A percentile compares a stretch with the other conserved stretches of the same genome.
Evolutionary conservation across 1,284 basidiomycete species (phyloP).

Genomic region (Golubevia pallescens): DNA sequence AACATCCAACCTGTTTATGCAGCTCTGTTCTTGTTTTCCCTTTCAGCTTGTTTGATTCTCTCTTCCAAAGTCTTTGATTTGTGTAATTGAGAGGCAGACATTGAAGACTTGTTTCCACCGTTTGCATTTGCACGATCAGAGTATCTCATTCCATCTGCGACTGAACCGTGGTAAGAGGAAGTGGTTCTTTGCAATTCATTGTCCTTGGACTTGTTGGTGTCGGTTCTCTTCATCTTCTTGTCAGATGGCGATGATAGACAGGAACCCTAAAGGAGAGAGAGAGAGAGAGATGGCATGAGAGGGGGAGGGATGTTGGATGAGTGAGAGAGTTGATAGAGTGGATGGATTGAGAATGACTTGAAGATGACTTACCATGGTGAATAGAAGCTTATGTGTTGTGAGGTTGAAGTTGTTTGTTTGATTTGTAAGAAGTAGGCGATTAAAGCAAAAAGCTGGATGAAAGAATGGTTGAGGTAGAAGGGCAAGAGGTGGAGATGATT

Average conservation of each 20-base stretch:
- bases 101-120: conserved; percentile 28
- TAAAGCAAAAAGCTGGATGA: too few species aligned
- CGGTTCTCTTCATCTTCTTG: conserved; percentile 61
- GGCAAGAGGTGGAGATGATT: too few species aligned
- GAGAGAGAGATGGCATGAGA: not conserved
- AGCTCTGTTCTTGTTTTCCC: conserved; percentile 31
- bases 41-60: conserved; percentile 55
- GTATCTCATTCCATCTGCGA: conserved; percentile 61
- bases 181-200: conserved; percentile 63
- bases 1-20: too few species aligned
- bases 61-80: conserved; percentile 63
- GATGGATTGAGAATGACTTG: too few species aligned
- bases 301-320: not conserved
- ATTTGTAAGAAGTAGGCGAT: too few species aligned
- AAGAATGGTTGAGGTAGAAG: too few species aligned
- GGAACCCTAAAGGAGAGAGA: conserved; percentile 8
- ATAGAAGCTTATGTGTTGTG: too few species aligned
- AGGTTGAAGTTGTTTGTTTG: too few species aligned
- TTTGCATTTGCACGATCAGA: conserved; percentile 47
- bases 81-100: conserved; percentile 61
- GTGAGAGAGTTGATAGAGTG: too few species aligned
- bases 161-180: conserved; percentile 61
- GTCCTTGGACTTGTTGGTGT: conserved; percentile 50
- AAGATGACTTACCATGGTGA: too few species aligned
- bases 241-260: conserved; percentile 11